A percentile compares a stretch with the other conserved stretches of the same genome.
These are phyloP conservation scores for Amanita pseudoporphyria DNA, from an alignment of 768 basidiomycete genomes.

Conservation along the genomic window DNA sequence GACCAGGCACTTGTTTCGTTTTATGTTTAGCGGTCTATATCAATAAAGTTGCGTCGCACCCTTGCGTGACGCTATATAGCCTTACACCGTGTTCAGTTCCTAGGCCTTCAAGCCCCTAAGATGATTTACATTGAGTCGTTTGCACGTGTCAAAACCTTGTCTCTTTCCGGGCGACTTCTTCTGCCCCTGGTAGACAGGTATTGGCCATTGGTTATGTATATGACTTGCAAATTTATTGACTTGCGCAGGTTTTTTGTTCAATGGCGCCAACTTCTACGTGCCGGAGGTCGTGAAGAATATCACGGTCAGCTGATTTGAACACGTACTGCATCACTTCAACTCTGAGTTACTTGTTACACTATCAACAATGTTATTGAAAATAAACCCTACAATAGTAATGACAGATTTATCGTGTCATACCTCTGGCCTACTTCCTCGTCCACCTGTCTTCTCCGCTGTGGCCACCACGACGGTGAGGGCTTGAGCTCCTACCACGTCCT, in stretches of 20 bases:
- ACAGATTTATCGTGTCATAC: conserved; percentile 1
- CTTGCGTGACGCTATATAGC: background rate
- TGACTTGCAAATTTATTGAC: background rate
- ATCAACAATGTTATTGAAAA: background rate
- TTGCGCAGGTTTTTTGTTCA: conserved; percentile 73
- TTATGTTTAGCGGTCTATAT: conserved; percentile 64
- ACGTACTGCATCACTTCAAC: background rate
- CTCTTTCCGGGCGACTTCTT: conserved; percentile 77
- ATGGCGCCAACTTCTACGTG: conserved; percentile 58
- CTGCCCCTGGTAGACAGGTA: conserved; percentile 76
- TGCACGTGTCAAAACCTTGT: conserved; percentile 74
- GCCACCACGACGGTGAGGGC: conserved; percentile 53
- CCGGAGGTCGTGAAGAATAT: conserved; percentile 36
- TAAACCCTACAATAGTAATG: conserved; percentile 1
- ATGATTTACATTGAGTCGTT: conserved; percentile 92
- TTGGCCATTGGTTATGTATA: background rate
- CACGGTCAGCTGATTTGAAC: conserved; percentile 58
- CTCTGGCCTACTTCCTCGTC: conserved; percentile 44
- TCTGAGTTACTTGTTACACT: background rate
- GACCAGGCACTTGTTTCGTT: conserved; percentile 88
- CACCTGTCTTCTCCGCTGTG: conserved; percentile 68
- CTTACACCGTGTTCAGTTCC: conserved; percentile 39
- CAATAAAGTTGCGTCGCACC: conserved; percentile 47
- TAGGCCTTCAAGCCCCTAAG: conserved; percentile 61
- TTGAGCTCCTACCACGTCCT: conserved; percentile 64